Evolutionary conservation across 306 rosid species (phyloP).

Genomic region (Chamaecrista fasciculata): DNA sequence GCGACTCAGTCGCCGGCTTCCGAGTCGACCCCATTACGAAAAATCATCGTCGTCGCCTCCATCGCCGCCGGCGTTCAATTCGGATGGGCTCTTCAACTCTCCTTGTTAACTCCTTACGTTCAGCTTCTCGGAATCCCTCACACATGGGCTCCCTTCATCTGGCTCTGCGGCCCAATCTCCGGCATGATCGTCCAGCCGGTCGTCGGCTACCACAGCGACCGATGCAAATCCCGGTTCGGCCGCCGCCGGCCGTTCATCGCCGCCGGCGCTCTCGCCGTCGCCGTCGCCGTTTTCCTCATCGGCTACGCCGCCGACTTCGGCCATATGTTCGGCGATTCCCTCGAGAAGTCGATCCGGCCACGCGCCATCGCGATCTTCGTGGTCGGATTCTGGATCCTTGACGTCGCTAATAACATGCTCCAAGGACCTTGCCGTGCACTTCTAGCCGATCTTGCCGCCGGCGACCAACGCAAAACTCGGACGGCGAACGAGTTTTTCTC

Average conservation of each 20-base stretch:
- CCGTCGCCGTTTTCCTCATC: conserved; percentile 51
- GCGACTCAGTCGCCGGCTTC: background rate
- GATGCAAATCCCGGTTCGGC: conserved; percentile 58
- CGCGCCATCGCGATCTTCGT: conserved; percentile 50
- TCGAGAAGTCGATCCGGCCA: conserved; percentile 1
- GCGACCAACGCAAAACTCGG: conserved; percentile 38
- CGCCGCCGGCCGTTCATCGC: conserved; percentile 70
- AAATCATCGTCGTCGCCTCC: conserved; percentile 50
- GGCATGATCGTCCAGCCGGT: conserved; percentile 68
- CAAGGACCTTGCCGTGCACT: conserved; percentile 72
- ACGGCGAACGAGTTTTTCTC: conserved; percentile 45
- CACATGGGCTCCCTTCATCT: conserved; percentile 61
- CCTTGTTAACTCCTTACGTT: conserved; percentile 64
- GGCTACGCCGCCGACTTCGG: conserved; percentile 78
- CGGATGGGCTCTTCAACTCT: conserved; percentile 83
- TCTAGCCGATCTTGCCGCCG: conserved; percentile 50
- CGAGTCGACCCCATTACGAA: conserved; percentile 25
- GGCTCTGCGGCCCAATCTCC: conserved; percentile 80
- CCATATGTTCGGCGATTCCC: conserved; percentile 37
- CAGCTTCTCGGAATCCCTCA: conserved; percentile 73
- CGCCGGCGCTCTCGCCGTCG: conserved; percentile 31
- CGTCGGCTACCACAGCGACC: conserved; percentile 71
- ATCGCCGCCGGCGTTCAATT: conserved; percentile 75
- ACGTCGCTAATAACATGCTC: conserved; percentile 67
- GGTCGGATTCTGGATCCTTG: conserved; percentile 60